These are phyloP conservation scores for Ganoderma meredithae DNA, from an alignment of 1,284 basidiomycete genomes.

Conservation along the genomic window DNA sequence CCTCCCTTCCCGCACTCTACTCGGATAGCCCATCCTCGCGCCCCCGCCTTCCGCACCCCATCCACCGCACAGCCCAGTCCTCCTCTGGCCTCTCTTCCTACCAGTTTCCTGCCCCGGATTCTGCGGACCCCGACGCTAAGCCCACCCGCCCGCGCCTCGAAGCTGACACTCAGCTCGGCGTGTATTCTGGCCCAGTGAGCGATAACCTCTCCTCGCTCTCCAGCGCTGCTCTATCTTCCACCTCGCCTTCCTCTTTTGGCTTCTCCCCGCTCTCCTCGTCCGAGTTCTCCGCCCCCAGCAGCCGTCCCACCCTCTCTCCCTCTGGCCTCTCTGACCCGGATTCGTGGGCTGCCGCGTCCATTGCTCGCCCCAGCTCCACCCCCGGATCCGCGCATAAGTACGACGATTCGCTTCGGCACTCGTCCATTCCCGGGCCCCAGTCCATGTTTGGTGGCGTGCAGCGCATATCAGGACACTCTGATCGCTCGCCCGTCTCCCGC, in stretches of 20 bases:
- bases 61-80: slow-evolving; percentile 58
- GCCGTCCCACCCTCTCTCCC: slow-evolving; percentile 44
- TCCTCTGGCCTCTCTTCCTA: slow-evolving; percentile 62
- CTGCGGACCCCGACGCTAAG: slow-evolving; percentile 45
- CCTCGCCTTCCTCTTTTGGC: slow-evolving; percentile 50
- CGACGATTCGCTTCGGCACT: slow-evolving; percentile 68
- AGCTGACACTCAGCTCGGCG: slow-evolving; percentile 57
- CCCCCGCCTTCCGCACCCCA: slow-evolving; percentile 43
- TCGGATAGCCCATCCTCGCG: slow-evolving; percentile 53
- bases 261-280: slow-evolving; percentile 43
- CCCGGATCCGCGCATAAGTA: slow-evolving; percentile 68
- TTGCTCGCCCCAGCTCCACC: slow-evolving; percentile 51
- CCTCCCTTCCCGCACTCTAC: slow-evolving; percentile 67
- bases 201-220: slow-evolving; percentile 49
- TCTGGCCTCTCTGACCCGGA: slow-evolving; percentile 48
- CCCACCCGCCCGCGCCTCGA: slow-evolving; percentile 53
- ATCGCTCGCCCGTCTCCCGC: slow-evolving; percentile 53
- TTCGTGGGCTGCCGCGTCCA: slow-evolving; percentile 51
- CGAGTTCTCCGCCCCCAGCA: slow-evolving; percentile 27
- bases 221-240: slow-evolving; percentile 32
- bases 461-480: slow-evolving; percentile 72
- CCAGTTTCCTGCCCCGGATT: slow-evolving; percentile 63
- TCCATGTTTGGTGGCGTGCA: slow-evolving; percentile 69
- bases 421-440: slow-evolving; percentile 44
- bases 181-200: slow-evolving; percentile 48